Evolutionary conservation across 129 eudicot genomes (phyloP), one percentile per base, ranked within the genome.

Genomic region (Saposhnikovia divaricata): DNA sequence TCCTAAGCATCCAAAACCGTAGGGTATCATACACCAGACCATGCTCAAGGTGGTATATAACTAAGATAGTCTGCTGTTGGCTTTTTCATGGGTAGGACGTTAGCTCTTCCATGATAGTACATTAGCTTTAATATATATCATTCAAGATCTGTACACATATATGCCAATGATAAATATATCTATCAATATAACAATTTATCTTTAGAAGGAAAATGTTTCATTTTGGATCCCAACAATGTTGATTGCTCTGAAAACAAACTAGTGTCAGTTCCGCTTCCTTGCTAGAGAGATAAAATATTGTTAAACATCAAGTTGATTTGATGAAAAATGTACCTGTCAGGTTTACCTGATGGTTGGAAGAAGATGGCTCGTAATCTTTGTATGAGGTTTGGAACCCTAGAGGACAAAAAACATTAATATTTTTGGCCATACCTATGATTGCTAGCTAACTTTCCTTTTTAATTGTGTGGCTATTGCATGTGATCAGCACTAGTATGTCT

Each of bases 1-100:
- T 76, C 95, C 95, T 44, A 90, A 84, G 82, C 91, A 90, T 88
- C 91, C 91, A 66, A 82, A 42, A 83, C 85, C 84, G 6, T 86
- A 82, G 80, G 78, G 47, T 50, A 63, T 28, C 12, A 28, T 66
- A 66, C 8, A 15, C 21, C 40, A 7, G 39, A 13, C 6, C 18
- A 65, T 65, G 72, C 72, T 65, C 18, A 4, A 27, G 72, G 72
- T 66, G 72, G 72, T 66, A 66, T 31, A 66, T 66, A 31, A 66
- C 21, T 34, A 66, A 27, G 23, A 34, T 66, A 66, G 72, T 31
- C 15, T 59, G 42, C 19, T 13, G 72, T 65, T 27, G 72, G 19
- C 23, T 66, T 66, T n/a, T 66, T 2, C 18, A 13, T 66, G 40
- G 40, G 72, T 40, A 57, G 31, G 66, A 57, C 13, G 18, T 66